Base-by-base conservation (phyloP, 352 stramenopile species). In the Achlya hypogyna region DNA sequence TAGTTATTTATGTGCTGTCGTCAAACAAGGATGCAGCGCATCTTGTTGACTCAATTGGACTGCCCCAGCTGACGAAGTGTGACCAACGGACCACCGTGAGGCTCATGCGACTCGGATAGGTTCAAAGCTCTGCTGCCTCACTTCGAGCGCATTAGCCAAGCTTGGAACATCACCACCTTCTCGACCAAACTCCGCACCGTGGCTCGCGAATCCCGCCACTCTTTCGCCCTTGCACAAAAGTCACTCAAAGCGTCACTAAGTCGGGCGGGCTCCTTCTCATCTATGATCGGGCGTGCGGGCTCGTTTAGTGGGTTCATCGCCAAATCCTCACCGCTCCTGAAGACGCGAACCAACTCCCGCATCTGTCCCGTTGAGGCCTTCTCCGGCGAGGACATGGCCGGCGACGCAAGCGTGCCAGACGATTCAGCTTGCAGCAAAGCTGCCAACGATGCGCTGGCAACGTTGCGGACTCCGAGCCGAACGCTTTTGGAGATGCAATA, bases 21-120 rank as follows among this genome's bases (percentile, higher is more conserved):
- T 51, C 43, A n/a, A 47, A 23, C 18, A 42, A 27, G 6, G 60
- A 67, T 20, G 43, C 16, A 8, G 27, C 45, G 0, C 40, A 14
- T 4, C 38, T n/a, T 22, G 12, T 69, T 12, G 63, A 64, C 27
- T 25, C 16, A 14, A 12, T 69, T 20, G 10, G n/a, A 9, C 25
- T 63, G 23, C 2, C 47, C n/a, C 51, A 27, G 18, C 27, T 67
- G 29, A 31, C 29, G 47, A 67, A 67, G 60, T 67, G n/a, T 47
- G 10, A 34, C 42, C 22, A 49, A 22, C 42, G 18, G 18, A 18
- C 18, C 42, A 20, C 22, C 42, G 18, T 49, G 18, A 49, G 22
- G 18, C 42, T 49, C 42, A 49, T 49, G 22, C 42, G 18, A 49
- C 22, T 49, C 42, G 18, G 22, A 22, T 67, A 67, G 60, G 51